Base-by-base conservation (phyloP, 805 yeast genomes). In the Saturnispora sekii region DNA sequence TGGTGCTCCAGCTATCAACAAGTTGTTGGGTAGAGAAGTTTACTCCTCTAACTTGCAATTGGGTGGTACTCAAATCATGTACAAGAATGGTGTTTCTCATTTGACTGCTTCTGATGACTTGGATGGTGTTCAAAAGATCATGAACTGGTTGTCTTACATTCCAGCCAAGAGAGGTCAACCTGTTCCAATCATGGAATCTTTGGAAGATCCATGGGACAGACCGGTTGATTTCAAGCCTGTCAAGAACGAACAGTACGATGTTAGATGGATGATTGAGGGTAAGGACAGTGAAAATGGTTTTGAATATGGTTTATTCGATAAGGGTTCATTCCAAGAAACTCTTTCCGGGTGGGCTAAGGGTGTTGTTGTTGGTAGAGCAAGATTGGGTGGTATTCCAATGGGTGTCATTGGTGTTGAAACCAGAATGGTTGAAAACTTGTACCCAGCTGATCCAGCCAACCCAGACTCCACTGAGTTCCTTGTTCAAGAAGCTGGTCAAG, bases 41-140 rank as follows among this genome's bases (percentile, higher is more conserved):
- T 93, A 93, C 67, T 79, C 96, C 43, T 89, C 97, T 28, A 93
- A 93, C 73, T 73, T 93, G 66, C 99, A 93, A 72, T 77, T 93
- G 48, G 99, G 99, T 71, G 99, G 99, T 65, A 93, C 98, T 47
- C 97, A 90, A 67, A 89, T 93, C 62, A 93, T 93, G 99, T 87
- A 88, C 80, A 78, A 76, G 58, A 93, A 93, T 62, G 99, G 99
- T 81, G 97, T 93, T 53, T 86, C 97, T 41, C 99, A 93, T 64
- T 71, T 93, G 63, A 93, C 97, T 53, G 98, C 97, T n/a, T 68
- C 79, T 48, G 96, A 94, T 65, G 98, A 93, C 64, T 76, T 89
- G 59, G 96, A 89, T 47, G 99, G 97, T 73, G 95, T 90, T 52
- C 82, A 83, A 58, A 83, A 88, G 73, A 87, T 93, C 53, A 77